These are phyloP conservation scores for Grifola frondosa DNA, from an alignment of 1,284 basidiomycete species.

Conservation along the genomic window DNA sequence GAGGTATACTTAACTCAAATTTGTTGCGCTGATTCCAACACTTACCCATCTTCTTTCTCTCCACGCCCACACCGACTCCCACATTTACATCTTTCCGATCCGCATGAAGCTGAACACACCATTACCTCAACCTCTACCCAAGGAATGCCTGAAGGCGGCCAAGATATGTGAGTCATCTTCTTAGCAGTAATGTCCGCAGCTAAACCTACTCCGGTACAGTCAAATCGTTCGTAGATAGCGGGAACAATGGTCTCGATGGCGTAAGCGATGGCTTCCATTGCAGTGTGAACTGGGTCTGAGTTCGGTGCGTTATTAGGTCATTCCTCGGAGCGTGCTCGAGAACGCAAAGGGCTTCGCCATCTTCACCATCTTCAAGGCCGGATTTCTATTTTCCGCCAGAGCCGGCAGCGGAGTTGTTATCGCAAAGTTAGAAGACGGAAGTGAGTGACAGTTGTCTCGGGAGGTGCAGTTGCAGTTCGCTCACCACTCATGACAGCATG, in stretches of 20 bases:
- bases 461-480: not conserved
- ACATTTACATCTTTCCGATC: not conserved
- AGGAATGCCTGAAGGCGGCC: slow-evolving; percentile 74
- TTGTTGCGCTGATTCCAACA: not conserved
- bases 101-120: slow-evolving; percentile 67
- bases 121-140: slow-evolving; percentile 68
- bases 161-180: slow-evolving; percentile 59
- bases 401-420: slow-evolving; percentile 94
- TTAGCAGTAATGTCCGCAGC: slow-evolving; percentile 2
- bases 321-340: slow-evolving; percentile 66
- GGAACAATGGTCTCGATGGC: slow-evolving; percentile 73
- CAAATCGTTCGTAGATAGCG: slow-evolving; percentile 69
- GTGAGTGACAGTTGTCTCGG: slow-evolving; percentile 47
- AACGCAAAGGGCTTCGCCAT: slow-evolving; percentile 85
- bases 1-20: no score
- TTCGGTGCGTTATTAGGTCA: slow-evolving; percentile 41
- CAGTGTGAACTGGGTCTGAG: not conserved
- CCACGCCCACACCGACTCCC: slow-evolving; percentile 3
- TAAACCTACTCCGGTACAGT: slow-evolving; percentile 42
- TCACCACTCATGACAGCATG: slow-evolving; percentile 55
- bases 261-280: slow-evolving; percentile 27
- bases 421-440: slow-evolving; percentile 79
- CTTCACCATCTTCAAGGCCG: slow-evolving; percentile 78
- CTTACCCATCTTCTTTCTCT: slow-evolving; percentile 1
- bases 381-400: slow-evolving; percentile 74